phyloP scores from a whole-genome alignment of 73 alveolate species.

The Uronychia binucleata region DNA sequence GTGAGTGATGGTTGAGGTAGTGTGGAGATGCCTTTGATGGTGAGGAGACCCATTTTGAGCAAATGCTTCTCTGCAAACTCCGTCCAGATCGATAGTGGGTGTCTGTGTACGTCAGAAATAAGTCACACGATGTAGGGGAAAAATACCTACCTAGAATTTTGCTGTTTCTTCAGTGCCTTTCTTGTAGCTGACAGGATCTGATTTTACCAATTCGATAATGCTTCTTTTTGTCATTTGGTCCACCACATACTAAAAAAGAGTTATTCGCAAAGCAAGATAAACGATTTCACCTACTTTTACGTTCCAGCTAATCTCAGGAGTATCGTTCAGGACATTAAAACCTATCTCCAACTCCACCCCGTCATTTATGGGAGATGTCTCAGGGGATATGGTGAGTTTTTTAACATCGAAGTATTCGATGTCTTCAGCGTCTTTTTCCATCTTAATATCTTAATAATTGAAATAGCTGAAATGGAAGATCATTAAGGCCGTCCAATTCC shows the following conservation, averaged over 20 bases:
- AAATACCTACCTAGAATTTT: not conserved
- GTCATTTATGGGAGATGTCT: not conserved
- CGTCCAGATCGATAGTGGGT: not conserved
- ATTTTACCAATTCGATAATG: not conserved
- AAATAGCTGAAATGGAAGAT: not conserved
- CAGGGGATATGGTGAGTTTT: not conserved
- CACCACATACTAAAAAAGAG: not conserved
- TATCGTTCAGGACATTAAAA: not conserved
- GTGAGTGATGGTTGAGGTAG: too few relatives aligned
- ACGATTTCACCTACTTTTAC: not conserved
- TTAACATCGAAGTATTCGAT: not conserved
- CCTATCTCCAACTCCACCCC: not conserved
- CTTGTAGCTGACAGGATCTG: not conserved
- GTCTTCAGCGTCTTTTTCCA: not conserved
- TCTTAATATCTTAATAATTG: not conserved
- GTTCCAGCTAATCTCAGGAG: not conserved
- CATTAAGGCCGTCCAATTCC: constrained; percentile 51
- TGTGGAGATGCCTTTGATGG: not conserved
- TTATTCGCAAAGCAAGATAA: too few relatives aligned
- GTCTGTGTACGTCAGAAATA: too few relatives aligned
- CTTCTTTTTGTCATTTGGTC: not conserved
- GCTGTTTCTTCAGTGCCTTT: not conserved
- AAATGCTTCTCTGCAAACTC: not conserved
- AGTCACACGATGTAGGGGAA: too few relatives aligned
- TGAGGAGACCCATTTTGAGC: not conserved